Conservation (phyloP, 169 alveolate genomes). For the Eimeria sp. region DNA sequence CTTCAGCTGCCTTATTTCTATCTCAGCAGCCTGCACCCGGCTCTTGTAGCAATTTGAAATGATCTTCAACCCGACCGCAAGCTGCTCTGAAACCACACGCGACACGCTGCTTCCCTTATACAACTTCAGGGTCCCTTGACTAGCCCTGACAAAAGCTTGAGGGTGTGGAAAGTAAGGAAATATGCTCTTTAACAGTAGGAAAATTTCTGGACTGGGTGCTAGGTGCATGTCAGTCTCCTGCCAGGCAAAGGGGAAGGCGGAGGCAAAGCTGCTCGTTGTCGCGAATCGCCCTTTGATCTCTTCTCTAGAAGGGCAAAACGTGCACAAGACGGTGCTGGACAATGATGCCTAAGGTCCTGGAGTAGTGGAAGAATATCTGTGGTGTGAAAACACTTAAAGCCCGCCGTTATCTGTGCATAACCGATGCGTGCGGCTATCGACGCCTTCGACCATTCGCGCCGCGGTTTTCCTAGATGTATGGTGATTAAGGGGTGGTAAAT, state of each 20-base stretch:
- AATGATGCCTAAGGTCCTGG: neutral
- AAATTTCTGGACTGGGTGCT: neutral
- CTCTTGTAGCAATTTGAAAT: constrained; percentile 93
- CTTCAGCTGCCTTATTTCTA: constrained; percentile 90
- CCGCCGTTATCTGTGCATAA: neutral
- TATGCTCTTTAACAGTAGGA: neutral
- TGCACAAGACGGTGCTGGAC: neutral
- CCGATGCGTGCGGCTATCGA: neutral
- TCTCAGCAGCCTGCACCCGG: constrained; percentile 90
- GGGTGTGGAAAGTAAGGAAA: too few species aligned
- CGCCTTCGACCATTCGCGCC: neutral
- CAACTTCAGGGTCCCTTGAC: neutral
- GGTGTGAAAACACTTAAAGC: neutral
- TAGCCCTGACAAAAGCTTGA: neutral
- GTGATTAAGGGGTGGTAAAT: neutral
- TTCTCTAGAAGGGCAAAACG: neutral
- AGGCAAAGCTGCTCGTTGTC: neutral
- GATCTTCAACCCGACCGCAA: constrained; percentile 92
- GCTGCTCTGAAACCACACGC: constrained; percentile 89
- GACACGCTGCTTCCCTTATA: neutral
- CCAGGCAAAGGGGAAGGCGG: too few species aligned
- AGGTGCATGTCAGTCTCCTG: neutral
- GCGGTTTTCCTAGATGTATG: neutral
- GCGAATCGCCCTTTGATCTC: neutral
- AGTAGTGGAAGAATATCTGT: neutral